Evolutionary conservation across 2,329 filamentous ascomycete species (phyloP), one percentile per base, ranked within the genome.

Genomic region (Aspergillus floridensis): DNA sequence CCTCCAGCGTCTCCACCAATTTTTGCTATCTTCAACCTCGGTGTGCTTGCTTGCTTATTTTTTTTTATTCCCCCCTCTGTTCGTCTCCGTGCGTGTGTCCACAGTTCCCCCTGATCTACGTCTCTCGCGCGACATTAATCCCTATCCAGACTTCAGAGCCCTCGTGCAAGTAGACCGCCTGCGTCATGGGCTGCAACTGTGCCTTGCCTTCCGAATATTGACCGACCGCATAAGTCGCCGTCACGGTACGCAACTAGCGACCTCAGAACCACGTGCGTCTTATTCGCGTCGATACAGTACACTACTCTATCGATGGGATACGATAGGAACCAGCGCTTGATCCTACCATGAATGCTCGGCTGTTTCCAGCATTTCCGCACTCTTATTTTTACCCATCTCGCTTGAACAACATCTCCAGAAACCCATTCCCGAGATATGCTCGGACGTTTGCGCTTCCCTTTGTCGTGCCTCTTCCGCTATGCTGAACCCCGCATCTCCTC

Each of bases 401-500:
- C 24, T 57, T 54, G 59, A 64, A 44, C 29, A 63, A 66, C 62
- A 52, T 31, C 64, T 59, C 63, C 63, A 66, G 56, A 64, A 59
- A 56, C 59, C 62, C 62, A 58, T 63, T 62, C 38, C 53, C 64
- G 65, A 73, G 71, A 71, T 61, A 73, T 74, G 71, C 68, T 72
- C 67, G 68, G 64, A 64, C 57, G 50, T 61, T 60, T 66, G 66
- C 63, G 65, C 63, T 58, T 59, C 62, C 68, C 57, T 58, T 62
- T 64, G 52, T 59, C 65, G 60, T 60, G 57, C 63, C 59, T 65
- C 66, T 57, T 60, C 64, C 61, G 68, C 59, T 60, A 76, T 76
- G 74, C 70, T 74, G 66, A 74, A 73, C 57, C 63, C 68, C 51
- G 59, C 69, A 56, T 68, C 70, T 49, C 71, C 68, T 41, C 62